Percentiles rank a stretch among this genome's conserved stretches.
Conservation (phyloP, 2,329 filamentous ascomycete genomes). For the Diaporthe vaccinii region DNA sequence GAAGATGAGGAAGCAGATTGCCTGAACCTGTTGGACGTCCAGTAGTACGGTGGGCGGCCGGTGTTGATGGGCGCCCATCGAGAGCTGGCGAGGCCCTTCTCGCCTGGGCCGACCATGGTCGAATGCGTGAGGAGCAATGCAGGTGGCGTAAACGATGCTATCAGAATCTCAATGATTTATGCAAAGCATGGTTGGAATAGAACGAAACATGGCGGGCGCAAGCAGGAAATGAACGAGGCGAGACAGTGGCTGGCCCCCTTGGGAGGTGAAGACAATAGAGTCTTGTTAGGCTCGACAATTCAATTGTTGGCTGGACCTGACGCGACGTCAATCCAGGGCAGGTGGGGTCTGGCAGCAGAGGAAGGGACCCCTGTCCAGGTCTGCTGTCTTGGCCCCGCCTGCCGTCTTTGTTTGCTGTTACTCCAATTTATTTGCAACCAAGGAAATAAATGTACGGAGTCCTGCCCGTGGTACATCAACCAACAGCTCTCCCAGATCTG, state of each 20-base stretch:
- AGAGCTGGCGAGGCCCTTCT: slow-evolving; percentile 38
- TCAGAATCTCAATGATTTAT: background rate
- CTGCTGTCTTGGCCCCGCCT: background rate
- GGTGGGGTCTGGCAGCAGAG: background rate
- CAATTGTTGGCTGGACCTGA: background rate
- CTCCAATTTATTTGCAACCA: background rate
- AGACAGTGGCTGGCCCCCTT: background rate
- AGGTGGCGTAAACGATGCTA: background rate
- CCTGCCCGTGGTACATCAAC: background rate
- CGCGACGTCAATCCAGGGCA: slow-evolving; percentile 1
- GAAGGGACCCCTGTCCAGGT: slow-evolving; percentile 5
- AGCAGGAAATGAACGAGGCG: background rate
- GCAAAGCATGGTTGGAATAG: background rate
- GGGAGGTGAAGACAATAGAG: background rate
- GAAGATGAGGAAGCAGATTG: background rate
- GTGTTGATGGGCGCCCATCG: slow-evolving; percentile 40
- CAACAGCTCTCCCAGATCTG: background rate
- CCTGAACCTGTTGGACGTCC: slow-evolving; percentile 33
- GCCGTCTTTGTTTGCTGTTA: background rate
- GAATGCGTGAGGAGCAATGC: background rate
- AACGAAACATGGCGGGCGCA: background rate
- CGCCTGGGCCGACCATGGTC: slow-evolving; percentile 8
- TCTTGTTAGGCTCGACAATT: background rate
- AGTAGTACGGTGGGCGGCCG: slow-evolving; percentile 32
- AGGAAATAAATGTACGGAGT: background rate